phyloP scores from a whole-genome alignment of 345 rosid genomes.

The Gossypium herbaceum region DNA sequence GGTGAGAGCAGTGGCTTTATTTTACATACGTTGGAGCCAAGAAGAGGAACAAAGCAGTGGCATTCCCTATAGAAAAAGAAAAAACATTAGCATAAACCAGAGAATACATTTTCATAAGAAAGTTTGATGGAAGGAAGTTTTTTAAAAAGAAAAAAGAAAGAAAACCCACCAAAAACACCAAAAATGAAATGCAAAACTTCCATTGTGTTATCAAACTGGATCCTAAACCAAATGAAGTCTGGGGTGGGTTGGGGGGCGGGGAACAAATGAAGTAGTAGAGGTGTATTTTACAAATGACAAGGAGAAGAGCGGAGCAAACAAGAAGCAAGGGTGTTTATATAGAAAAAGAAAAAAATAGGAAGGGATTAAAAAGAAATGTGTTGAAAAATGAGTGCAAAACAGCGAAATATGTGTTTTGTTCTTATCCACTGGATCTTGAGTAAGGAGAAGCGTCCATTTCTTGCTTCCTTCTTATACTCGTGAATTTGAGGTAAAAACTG shows the following conservation, averaged over 20 bases:
- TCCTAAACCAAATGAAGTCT: background rate
- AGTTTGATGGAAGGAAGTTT: background rate
- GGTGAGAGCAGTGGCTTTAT: background rate
- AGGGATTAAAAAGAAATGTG: no score
- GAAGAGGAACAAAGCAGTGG: conserved; percentile 92
- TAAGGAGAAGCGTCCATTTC: conserved; percentile 4
- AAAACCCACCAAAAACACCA: conserved; percentile 72
- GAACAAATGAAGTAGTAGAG: background rate
- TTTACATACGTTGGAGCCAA: conserved; percentile 71
- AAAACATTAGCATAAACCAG: background rate
- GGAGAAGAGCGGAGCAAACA: background rate
- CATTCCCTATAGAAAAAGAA: conserved; percentile 65
- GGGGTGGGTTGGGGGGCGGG: background rate
- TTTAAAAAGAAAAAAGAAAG: background rate
- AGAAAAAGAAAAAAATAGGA: conserved; percentile 5
- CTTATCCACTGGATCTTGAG: conserved; percentile 7
- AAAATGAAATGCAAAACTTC: conserved; percentile 68
- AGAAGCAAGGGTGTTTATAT: conserved; percentile 25
- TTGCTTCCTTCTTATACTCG: background rate
- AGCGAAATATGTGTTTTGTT: background rate
- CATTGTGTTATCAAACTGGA: conserved; percentile 29
- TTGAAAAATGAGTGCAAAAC: conserved; percentile 11
- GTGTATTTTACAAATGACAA: conserved; percentile 4
- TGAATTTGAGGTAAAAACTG: conserved; percentile 12
- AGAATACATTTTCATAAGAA: background rate